Evolutionary conservation across 345 rosid species (phyloP), one percentile per base, ranked within the genome.

Genomic region (Syzygium aqueum): DNA sequence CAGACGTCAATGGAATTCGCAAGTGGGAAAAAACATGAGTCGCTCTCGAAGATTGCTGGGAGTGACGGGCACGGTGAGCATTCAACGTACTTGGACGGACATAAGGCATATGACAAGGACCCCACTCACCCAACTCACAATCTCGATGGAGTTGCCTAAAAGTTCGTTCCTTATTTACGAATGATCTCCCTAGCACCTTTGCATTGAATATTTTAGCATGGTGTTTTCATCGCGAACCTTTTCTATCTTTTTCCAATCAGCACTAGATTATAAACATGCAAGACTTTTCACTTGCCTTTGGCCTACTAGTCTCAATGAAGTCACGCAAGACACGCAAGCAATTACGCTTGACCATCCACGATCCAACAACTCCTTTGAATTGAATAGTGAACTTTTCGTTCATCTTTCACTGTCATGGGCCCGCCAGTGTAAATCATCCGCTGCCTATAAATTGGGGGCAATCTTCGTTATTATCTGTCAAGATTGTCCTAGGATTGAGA

Each of bases 121-220:
- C 98, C 97, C 23, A 95, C 88, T 87, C 53, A 90, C n/a, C 90
- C 78, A 7, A 53, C 80, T 57, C 83, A 28, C 30, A 90, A 90
- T 83, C 91, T 89, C 7, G 43, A 49, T 8, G 92, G 93, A 14
- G 88, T 90, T 51, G 87, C 90, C 84, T 91, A 91, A 87, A 91
- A 40, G 43, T 40, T 40, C 5, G 43, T 40, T 40, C 43, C 43
- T 40, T 40, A 54, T 21, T 21, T 21, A 54, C 57, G 21, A 6
- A 54, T 54, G 23, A 54, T 54, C 25, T 54, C 57, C 57, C 25
- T 19, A 54, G 8, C 57, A 54, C 25, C 3, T 21, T 19, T 53
- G 25, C 4, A 25, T 54, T 6, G 57, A 54, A 21, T 54, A 54
- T 23, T 40, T 40, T 40, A 40, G 43, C 43, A 40, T 40, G 43